Evolutionary conservation across 2,329 filamentous ascomycete genomes (phyloP), one percentile per base, ranked within the genome.

Genomic region (Neocatenulostroma microsporum): DNA sequence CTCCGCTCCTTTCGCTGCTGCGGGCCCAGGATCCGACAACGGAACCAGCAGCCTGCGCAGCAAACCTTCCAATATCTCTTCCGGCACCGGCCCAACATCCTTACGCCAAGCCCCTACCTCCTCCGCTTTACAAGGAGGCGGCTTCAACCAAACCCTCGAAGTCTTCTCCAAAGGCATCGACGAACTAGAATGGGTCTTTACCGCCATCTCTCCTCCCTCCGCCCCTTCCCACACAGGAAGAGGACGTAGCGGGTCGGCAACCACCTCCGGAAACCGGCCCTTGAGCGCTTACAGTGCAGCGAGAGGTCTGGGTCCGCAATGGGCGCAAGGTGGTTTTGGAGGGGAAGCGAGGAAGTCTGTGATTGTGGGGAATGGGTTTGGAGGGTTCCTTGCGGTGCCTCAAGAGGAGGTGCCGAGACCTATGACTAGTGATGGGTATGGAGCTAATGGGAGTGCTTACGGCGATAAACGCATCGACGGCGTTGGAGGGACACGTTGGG

Each of bases 181-280:
- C 44, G 78, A 82, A 51, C 61, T 77, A 17, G 78, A 82, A 49
- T 82, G 78, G 78, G 77, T 79, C 46, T 78, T 80, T 53, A 78
- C 76, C 2, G 66, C 68, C 15, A 73, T 80, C 40, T 63, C 72
- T 21, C 75, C 76, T 1, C 56, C 61, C 9, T 30, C 28, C 6
- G 8, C 8, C 30, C 12, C 7, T 14, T 17, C 6, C 21, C 13
- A 14, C n/a, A 18, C 17, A 18, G 6, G 13, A 18, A 17, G 7
- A 11, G 5, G 28, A 13, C 18, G 23, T 17, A 24, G 12, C 18
- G 6, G 12, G 4, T 6, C 14, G 17, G 21, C 14, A 17, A 21
- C 17, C 20, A 32, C 57, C 8, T 54, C 51, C 10, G 62, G 60
- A 20, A 66, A 64, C 10, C 60, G 67, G 1, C 68, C 68, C 0